Evolutionary conservation across 1,284 basidiomycete species (phyloP), one percentile per base, ranked within the genome.

Genomic region (Tilletiaria anomala): DNA sequence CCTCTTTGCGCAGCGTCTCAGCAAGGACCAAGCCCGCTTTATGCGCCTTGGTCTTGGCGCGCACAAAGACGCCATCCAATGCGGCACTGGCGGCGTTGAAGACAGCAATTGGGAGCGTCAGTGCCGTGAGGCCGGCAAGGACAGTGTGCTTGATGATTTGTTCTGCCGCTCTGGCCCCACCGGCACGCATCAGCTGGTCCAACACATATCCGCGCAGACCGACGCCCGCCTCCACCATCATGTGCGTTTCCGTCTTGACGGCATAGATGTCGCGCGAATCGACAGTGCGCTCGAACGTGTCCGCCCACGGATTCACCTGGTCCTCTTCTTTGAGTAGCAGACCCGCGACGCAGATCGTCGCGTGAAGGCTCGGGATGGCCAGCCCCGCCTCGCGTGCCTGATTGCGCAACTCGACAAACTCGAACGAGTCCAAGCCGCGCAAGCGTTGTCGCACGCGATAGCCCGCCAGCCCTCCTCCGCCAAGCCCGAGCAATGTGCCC

Each of bases 141-240:
- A 72, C 69, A 0, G 74, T 76, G n/a, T 70, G 66, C 53, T 75
- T 75, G 56, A 76, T 67, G 43, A 75, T 65, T 49, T 75, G 71
- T 20, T 50, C 46, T 2, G 51, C 59, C 4, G 51, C 57, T 23
- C 49, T 53, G 2, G 50, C 48, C 6, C 57, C 59, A 5, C 54
- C 48, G 10, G 47, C 48, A 5, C 47, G 45, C 29, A 55, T 50
- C 31, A 56, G 36, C 12, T 51, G 39, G 42, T 56, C 47, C 5
- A 50, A 35, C 43, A 58, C 52, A 43, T 60, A 61, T 4, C 47
- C 42, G 14, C 51, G 45, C 37, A 61, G 36, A 0, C 49, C 53
- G 23, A 43, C 43, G 0, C 59, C 59, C 0, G 59, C 57, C 22
- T 49, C 33, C 8, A 42, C 43, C 55, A 61, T 56, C 47, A 55